Evolutionary conservation across 306 rosid species (phyloP), one percentile per base, ranked within the genome.

Genomic region (Crotalaria pallida): DNA sequence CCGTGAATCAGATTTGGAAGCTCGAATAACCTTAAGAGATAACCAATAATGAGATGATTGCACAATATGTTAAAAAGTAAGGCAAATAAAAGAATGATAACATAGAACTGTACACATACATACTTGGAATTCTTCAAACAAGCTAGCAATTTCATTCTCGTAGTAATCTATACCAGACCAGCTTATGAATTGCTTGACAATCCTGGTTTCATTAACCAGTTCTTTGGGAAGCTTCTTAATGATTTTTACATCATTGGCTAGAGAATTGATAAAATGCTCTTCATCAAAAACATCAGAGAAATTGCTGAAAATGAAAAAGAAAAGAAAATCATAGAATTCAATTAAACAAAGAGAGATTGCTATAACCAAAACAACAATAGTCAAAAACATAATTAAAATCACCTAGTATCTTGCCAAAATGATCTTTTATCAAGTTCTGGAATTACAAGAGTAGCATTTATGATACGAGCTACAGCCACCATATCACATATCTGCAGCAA

Each of bases 351-450:
- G 34, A 60, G 59, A 73, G 58, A 77, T 68, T 68, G 16, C 45
- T 43, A 23, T 22, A 47, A 49, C 29, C 49, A 34, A 65, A 12
- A 57, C n/a, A 49, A 41, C 15, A 74, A 10, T 47, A 53, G 71
- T 23, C 2, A 6, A 66, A 44, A 13, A 34, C 7, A 53, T 57
- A 63, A 47, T 31, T 11, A 17, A 55, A 72, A 40, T 56, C 77
- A 94, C 99, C 99, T 94, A 16, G 87, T 76, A 81, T 94, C 99
- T 18, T 87, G 84, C 97, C 99, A 94, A 81, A 85, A 94, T 47
- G 99, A 94, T 69, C 79, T 80, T 72, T 91, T 94, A 88, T 94
- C 99, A 61, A 94, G 97, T 71, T 91, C 95, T 17, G 99, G 99
- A 82, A 88, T 84, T 22, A 91, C 92, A 38, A 94, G 99, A 77